A percentile compares a stretch with the other conserved stretches of the same genome.
phyloP scores from a whole-genome alignment of 805 yeast genomes.

The Brettanomyces custersianus region DNA sequence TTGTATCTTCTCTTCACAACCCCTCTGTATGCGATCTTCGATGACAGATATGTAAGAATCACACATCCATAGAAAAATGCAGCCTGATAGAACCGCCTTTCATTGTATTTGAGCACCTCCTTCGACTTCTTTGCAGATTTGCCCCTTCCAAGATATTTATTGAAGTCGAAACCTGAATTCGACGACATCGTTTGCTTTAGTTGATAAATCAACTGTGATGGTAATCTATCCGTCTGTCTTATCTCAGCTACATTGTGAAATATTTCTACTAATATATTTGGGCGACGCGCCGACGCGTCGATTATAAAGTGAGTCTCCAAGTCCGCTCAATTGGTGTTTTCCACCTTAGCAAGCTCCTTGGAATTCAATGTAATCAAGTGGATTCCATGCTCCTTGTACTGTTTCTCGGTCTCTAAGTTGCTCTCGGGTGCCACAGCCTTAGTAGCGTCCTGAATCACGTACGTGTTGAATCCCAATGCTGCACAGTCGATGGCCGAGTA shows the following conservation, averaged over 20 bases:
- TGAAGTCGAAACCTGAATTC: constrained; percentile 16
- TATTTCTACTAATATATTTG: neutral
- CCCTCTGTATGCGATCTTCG: constrained; percentile 68
- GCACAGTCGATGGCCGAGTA: constrained; percentile 68
- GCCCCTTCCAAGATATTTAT: constrained; percentile 22
- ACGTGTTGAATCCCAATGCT: constrained; percentile 51
- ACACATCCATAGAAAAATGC: constrained; percentile 65
- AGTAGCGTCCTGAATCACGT: constrained; percentile 48
- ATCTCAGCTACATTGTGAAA: no score
- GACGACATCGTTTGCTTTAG: neutral
- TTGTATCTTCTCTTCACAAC: constrained; percentile 62
- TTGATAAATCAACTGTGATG: no score
- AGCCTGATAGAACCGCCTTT: constrained; percentile 65
- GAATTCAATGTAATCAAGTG: constrained; percentile 8
- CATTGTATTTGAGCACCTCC: constrained; percentile 40
- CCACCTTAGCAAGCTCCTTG: constrained; percentile 8
- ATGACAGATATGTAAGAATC: constrained; percentile 58
- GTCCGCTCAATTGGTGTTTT: neutral
- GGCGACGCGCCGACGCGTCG: neutral
- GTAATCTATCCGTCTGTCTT: no score
- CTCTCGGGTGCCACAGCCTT: constrained; percentile 45
- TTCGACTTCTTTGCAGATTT: constrained; percentile 19
- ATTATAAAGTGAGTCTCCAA: neutral
- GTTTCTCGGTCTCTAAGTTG: constrained; percentile 24
- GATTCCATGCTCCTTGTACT: constrained; percentile 26